These are phyloP conservation scores for Triticum turgidum DNA, from an alignment of 176 grass and related monocot species.

Conservation along the genomic window DNA sequence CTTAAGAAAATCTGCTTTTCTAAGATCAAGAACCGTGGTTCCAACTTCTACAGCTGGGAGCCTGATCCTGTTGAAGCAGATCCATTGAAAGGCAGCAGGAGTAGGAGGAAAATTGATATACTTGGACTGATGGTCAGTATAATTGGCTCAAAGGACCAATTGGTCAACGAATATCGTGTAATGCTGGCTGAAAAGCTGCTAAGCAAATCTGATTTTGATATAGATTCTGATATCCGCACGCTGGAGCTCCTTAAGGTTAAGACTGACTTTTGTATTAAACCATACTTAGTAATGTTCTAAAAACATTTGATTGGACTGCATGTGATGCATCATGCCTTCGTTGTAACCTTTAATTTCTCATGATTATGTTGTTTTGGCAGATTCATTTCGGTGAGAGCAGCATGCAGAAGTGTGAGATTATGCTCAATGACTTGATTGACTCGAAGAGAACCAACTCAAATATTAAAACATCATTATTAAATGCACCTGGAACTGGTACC, in stretches of 20 bases:
- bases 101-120: conserved; percentile 93
- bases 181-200: conserved; percentile 98
- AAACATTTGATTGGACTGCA: conserved; percentile 15
- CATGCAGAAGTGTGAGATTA: conserved; percentile 99
- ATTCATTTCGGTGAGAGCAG: conserved; percentile 98
- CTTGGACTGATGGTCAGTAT: conserved; percentile 95
- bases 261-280: conserved; percentile 12
- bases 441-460: conserved; percentile 97
- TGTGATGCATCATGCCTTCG: neutral
- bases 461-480: conserved; percentile 83
- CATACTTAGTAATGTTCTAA: conserved; percentile 18
- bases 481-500: conserved; percentile 40
- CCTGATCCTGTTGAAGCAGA: conserved; percentile 92
- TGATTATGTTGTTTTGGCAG: conserved; percentile 49
- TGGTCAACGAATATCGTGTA: conserved; percentile 94
- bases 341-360: conserved; percentile 22
- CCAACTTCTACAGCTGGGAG: conserved; percentile 74
- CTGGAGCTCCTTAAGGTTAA: conserved; percentile 96
- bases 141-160: conserved; percentile 96
- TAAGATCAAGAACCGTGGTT: neutral
- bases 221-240: conserved; percentile 97
- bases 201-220: conserved; percentile 95
- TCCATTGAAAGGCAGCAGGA: conserved; percentile 86
- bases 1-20: neutral
- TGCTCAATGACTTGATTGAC: conserved; percentile 98